Evolutionary conservation across 1,284 basidiomycete genomes (phyloP), one percentile per base, ranked within the genome.

Genomic region (Melampsora abietis-canadensis): DNA sequence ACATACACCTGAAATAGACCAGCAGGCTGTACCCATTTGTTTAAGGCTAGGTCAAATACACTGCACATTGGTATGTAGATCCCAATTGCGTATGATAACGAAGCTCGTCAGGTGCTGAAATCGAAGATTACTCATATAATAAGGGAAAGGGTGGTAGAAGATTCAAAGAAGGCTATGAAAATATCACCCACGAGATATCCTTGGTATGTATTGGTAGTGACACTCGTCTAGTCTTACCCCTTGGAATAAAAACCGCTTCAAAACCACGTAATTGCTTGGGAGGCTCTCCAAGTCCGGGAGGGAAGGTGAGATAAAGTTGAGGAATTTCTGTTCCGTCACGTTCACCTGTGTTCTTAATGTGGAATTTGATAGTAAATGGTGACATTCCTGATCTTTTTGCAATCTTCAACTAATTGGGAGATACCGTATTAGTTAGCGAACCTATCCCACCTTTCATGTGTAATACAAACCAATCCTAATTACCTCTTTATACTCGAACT

Each of bases 221-320:
- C 17, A 77, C 77, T 30, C 75, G 77, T 12, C 72, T 66, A 27
- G 77, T 79, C 76, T 80, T 76, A 10, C 76, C 76, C 27, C 73
- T 19, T 37, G 68, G 4, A 21, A 79, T 51, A 24, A 74, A 76
- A 31, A 78, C 47, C 70, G 77, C 76, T 21, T 79, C 77, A 63
- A 80, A 80, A 12, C 79, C 79, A 47, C 79, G 73, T 3, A 80
- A 75, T 2, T 74, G 75, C 72, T 76, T 78, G 44, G 78, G 47
- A 37, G 78, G 78, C 54, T 76, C 76, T 10, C 77, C 66, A 30
- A 63, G 40, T 19, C 65, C 17, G 21, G 31, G 21, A 4, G 73
- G 73, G 59, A 67, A 75, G 31, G 40, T 65, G 37, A 75, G 47
- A 34, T 75, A 75, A 21, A 75, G 31, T 65, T 75, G 73, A 12